A percentile compares a stretch with the other conserved stretches of the same genome.
Evolutionary conservation across 2,329 filamentous ascomycete genomes (phyloP).

Genomic region (Clarireedia paspali): DNA sequence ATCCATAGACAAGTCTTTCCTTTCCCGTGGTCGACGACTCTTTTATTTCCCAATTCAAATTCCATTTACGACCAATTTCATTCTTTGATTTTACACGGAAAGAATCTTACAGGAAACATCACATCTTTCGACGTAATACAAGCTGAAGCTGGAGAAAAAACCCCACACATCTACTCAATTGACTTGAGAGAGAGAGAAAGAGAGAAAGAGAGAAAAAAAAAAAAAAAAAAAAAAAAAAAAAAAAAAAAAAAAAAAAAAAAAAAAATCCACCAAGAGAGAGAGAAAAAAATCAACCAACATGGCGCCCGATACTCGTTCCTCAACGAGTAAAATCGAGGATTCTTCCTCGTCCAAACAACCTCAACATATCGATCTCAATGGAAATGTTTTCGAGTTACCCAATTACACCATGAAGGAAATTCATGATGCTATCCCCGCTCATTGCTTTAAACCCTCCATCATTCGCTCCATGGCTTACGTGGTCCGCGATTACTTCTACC

Average conservation of each 20-base stretch:
- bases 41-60: no score
- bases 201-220: no score
- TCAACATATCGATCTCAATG: slow-evolving; percentile 28
- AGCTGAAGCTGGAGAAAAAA: no score
- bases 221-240: no score
- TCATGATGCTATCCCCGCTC: slow-evolving; percentile 45
- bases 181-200: not conserved
- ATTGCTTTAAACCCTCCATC: slow-evolving; percentile 55
- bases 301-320: slow-evolving; percentile 2
- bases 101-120: no score
- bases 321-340: not conserved
- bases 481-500: slow-evolving; percentile 47
- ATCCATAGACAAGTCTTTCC: no score
- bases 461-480: slow-evolving; percentile 49
- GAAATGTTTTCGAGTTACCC: slow-evolving; percentile 29
- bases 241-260: no score
- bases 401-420: slow-evolving; percentile 31
- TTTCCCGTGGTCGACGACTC: no score
- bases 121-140: no score
- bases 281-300: not conserved
- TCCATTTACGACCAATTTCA: no score
- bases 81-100: no score
- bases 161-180: not conserved
- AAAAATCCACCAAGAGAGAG: not conserved
- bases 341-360: not conserved